Evolutionary conservation across 2,329 filamentous ascomycete species (phyloP), one percentile per base, ranked within the genome.

Genomic region (Pseudogymnoascus sp.): DNA sequence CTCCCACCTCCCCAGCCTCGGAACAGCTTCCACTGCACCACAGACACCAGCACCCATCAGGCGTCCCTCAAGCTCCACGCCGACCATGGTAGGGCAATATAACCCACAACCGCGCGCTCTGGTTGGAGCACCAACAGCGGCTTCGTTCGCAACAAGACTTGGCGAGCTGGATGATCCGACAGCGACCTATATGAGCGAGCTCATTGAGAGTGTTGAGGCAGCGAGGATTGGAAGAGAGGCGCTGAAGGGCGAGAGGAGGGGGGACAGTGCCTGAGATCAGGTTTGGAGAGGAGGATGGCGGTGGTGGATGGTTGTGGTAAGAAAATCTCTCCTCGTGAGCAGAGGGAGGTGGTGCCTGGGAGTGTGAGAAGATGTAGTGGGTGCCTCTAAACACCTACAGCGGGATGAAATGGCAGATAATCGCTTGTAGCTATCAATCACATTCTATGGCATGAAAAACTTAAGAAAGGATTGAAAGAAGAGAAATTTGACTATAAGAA

Each of bases 61-160:
- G 17, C 17, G 17, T 7, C 17, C 40, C 9, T 21, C 40, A 5
- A n/a, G 17, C 40, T n/a, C 17, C 13, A 21, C 40, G 10, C 17
- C 17, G 5, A 6, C 40, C 17, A 42, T 6, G 2, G 13, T 9
- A 3, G 40, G 40, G 17, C 40, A 42, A 6, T 17, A 42, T 7
- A 9, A 42, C 17, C 9, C 40, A 21, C 40, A 21, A 4, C 33
- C 29, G 26, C 37, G 40, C 63, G 64, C 31, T 13, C 72, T 73
- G 72, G 68, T 68, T 63, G 64, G 68, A 19, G 70, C 71, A 65
- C 64, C 68, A 59, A 72, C 71, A 44, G 64, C 67, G 17, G 40
- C 4, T 7, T 42, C 40, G 11, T 42, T 42, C 10, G 40, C 40
- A 17, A 21, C 17, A 42, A 21, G 40, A 11, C 19, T 42, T 42